phyloP scores from a whole-genome alignment of 2,329 filamentous ascomycete species.

The Colletotrichum echinochloae region DNA sequence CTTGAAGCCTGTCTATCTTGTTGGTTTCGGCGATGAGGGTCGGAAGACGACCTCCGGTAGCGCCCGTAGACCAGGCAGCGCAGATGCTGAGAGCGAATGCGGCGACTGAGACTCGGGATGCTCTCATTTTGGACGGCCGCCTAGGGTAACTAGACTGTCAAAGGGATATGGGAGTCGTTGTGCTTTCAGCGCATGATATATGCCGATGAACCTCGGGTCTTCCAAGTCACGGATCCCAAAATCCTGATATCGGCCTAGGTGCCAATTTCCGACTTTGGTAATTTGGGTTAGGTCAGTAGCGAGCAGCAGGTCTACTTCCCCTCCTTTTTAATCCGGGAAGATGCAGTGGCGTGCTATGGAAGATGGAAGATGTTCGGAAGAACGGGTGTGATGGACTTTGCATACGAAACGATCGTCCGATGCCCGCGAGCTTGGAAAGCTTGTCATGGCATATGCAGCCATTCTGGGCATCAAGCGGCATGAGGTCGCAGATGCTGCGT shows the following conservation, averaged over 20 bases:
- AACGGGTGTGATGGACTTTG: slow-evolving; percentile 30
- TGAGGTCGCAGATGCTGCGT: not conserved
- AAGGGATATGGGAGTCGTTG: not conserved
- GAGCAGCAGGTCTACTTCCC: not conserved
- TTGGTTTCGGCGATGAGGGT: slow-evolving; percentile 43
- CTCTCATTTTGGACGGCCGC: slow-evolving; percentile 43
- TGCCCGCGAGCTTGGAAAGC: slow-evolving; percentile 5
- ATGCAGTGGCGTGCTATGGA: not conserved
- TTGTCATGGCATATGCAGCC: slow-evolving; percentile 10
- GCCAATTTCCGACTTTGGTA: not conserved
- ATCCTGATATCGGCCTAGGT: not conserved
- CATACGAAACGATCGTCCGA: slow-evolving; percentile 40
- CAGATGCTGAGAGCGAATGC: slow-evolving; percentile 36
- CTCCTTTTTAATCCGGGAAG: not conserved
- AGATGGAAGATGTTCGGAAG: slow-evolving; percentile 21
- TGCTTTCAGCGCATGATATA: not conserved
- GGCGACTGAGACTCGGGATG: slow-evolving; percentile 19
- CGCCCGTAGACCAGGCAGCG: slow-evolving; percentile 39
- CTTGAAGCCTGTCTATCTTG: slow-evolving; percentile 47
- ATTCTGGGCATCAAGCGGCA: not conserved
- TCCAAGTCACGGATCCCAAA: not conserved
- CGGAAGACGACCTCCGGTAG: slow-evolving; percentile 31
- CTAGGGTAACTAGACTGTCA: not conserved
- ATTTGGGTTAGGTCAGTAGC: not conserved
- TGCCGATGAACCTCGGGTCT: not conserved